Percentiles rank a stretch among this genome's conserved stretches.
phyloP scores from a whole-genome alignment of 345 rosid genomes.

The Populus nigra region DNA sequence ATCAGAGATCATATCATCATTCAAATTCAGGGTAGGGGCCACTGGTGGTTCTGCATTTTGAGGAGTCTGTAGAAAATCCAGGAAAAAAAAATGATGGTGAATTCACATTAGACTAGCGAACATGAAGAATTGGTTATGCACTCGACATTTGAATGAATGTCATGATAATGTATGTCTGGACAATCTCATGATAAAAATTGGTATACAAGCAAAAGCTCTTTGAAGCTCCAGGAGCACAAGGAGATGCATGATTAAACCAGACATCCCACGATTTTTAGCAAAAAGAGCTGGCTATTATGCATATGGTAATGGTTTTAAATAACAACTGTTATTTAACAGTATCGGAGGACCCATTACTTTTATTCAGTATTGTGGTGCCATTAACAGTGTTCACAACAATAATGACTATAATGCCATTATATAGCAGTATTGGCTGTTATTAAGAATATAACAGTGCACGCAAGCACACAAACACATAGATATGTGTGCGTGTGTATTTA shows the following conservation, averaged over 20 bases:
- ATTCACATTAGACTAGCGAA: not conserved
- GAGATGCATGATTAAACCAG: not conserved
- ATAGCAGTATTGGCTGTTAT: not conserved
- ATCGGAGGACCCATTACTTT: not conserved
- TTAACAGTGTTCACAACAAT: not conserved
- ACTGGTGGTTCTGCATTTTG: conserved; percentile 25
- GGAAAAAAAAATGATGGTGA: not conserved
- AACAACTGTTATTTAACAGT: not conserved
- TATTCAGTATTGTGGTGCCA: not conserved
- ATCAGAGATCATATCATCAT: conserved; percentile 31
- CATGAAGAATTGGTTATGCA: not conserved
- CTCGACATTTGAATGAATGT: not conserved
- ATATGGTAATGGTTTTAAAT: not conserved
- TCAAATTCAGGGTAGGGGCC: conserved; percentile 35
- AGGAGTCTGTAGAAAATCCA: conserved; percentile 33
- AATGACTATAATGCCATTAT: not conserved
- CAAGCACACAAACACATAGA: not conserved
- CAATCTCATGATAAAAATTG: not conserved
- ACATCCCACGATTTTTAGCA: not conserved
- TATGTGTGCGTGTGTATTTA: no score
- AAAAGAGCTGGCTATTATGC: not conserved
- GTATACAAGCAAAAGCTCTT: not conserved
- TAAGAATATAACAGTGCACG: not conserved
- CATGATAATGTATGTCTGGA: not conserved
- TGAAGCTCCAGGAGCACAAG: not conserved